A percentile compares a stretch with the other conserved stretches of the same genome.
Conservation (phyloP, 2,329 filamentous ascomycete genomes). For the Dactylellina parvicollis region DNA sequence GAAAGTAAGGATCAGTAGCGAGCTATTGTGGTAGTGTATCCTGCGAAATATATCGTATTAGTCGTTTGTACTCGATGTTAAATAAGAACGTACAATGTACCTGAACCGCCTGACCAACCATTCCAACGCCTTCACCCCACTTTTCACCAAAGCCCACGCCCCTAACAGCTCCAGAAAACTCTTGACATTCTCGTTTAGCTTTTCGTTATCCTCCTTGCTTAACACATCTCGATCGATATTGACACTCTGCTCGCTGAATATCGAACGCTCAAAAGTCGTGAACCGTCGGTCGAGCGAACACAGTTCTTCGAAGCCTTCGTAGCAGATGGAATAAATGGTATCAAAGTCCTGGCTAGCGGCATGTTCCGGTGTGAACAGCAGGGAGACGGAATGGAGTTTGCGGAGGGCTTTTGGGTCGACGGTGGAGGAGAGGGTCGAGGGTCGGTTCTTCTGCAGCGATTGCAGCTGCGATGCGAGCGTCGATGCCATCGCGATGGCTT, state of each 20-base stretch:
- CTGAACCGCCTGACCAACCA: slow-evolving; percentile 92
- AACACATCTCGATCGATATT: slow-evolving; percentile 86
- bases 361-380: slow-evolving; percentile 88
- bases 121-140: slow-evolving; percentile 89
- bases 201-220: slow-evolving; percentile 80
- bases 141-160: slow-evolving; percentile 80
- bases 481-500: slow-evolving; percentile 73
- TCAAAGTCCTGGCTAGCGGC: slow-evolving; percentile 91
- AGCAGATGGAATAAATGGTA: slow-evolving; percentile 84
- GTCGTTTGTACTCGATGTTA: not conserved
- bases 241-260: slow-evolving; percentile 96
- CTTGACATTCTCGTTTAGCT: slow-evolving; percentile 80
- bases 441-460: slow-evolving; percentile 84
- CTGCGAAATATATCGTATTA: slow-evolving; percentile 63
- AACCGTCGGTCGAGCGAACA: slow-evolving; percentile 88
- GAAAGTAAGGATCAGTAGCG: slow-evolving; percentile 81
- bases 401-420: slow-evolving; percentile 82
- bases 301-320: slow-evolving; percentile 89
- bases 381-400: slow-evolving; percentile 87
- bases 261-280: slow-evolving; percentile 74
- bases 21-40: slow-evolving; percentile 89
- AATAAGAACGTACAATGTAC: slow-evolving; percentile 63
- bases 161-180: slow-evolving; percentile 83
- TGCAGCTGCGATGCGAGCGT: slow-evolving; percentile 93
- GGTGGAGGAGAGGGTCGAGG: slow-evolving; percentile 80